Base-by-base conservation (phyloP, 2,329 filamentous ascomycete genomes). In the Fulvia fulva region DNA sequence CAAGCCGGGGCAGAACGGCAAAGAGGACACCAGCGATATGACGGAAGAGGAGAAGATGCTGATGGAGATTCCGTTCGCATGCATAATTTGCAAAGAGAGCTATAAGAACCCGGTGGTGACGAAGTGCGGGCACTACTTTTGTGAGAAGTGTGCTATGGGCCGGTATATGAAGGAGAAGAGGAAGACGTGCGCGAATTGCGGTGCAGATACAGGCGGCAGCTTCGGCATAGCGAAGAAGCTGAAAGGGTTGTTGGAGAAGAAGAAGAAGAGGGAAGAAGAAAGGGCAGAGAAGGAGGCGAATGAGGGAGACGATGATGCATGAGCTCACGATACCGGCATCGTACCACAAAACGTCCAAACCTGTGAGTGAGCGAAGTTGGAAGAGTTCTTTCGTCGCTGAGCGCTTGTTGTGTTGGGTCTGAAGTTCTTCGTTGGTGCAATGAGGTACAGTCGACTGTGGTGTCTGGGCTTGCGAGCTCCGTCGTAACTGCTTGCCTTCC, bases 41-140 rank as follows among this genome's bases (percentile, higher is more conserved):
- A 78, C 77, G 2, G 80, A 85, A 0, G 89, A 93, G 52, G 85
- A 88, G 46, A 86, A 85, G 21, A 76, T 93, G 70, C 76, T 96
- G 52, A 87, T 92, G 71, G 88, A 87, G 67, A 96, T 96, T 22
- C 92, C 92, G 0, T 96, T 96, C 71, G 89, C 85, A 1, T 97
- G 92, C 73, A 84, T 96, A 63, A 90, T 96, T 61, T 97, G 92
- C 79, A 86, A 87, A 67, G 83, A 85, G 37, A 75, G 86, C 1
- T 97, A 96, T 75, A 88, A 85, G 67, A 81, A 84, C 57, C 93
- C 94, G 0, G 83, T 97, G 12, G 78, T 93, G 23, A 97, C 94
- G 12, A 88, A 91, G 64, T 99, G 94, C 66, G 89, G 91, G 0
- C 94, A 99, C 73, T 97, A 97, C 74, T 97, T 97, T 71, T 99